phyloP scores from a whole-genome alignment of 371 early-diverging fungal genomes.

The Rhizopus stolonifer region DNA sequence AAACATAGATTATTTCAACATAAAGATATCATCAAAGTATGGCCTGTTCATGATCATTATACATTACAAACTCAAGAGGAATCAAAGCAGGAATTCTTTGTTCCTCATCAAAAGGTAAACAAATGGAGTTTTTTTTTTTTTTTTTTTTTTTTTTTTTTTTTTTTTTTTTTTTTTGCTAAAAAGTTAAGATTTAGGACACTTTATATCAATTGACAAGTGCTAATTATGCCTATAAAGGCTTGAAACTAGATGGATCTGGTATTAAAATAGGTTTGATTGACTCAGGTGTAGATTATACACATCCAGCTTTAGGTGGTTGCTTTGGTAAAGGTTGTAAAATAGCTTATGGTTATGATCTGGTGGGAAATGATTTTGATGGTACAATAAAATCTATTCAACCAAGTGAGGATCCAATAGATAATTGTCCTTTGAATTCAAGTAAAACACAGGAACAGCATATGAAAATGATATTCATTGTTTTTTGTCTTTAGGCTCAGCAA shows the following conservation, averaged over 20 bases:
- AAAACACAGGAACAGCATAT: too few relatives aligned
- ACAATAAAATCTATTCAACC: constrained; percentile 16
- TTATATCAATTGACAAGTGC: constrained; percentile 20
- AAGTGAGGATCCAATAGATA: constrained; percentile 35
- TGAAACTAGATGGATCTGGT: constrained; percentile 26
- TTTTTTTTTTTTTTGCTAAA: too few relatives aligned
- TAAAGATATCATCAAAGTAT: too few relatives aligned
- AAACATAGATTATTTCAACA: too few relatives aligned
- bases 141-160: too few relatives aligned
- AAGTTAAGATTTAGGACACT: too few relatives aligned
- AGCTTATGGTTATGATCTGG: constrained; percentile 64
- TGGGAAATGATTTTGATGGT: constrained; percentile 50
- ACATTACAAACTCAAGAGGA: too few relatives aligned
- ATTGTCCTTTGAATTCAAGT: constrained; percentile 31
- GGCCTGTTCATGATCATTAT: too few relatives aligned
- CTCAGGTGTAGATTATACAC: constrained; percentile 63
- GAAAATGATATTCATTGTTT: neutral
- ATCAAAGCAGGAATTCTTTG: too few relatives aligned
- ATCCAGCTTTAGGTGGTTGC: constrained; percentile 72
- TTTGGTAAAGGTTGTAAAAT: constrained; percentile 65
- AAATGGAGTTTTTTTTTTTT: too few relatives aligned
- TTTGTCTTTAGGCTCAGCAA: constrained; percentile 20
- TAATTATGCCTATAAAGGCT: constrained; percentile 16
- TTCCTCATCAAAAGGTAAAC: too few relatives aligned
- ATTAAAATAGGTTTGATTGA: constrained; percentile 45